Conservation (phyloP, 495 filamentous ascomycete genomes). For the Xylaria curta region DNA sequence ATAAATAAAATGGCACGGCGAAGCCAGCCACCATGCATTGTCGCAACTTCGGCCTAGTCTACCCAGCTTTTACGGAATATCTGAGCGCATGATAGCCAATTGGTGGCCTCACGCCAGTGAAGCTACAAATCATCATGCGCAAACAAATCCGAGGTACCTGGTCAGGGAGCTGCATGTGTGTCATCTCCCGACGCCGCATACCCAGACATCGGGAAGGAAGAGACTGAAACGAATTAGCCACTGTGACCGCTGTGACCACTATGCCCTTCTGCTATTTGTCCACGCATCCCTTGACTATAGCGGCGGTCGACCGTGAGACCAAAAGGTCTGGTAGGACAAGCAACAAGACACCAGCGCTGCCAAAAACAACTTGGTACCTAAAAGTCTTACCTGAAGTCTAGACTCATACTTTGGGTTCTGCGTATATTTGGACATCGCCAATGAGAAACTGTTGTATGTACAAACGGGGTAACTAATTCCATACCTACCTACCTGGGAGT, state of each 20-base stretch:
- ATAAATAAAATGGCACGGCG: conserved; percentile 13
- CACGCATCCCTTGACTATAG: conserved; percentile 4
- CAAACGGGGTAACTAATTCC: too few species aligned
- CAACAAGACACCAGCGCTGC: not conserved
- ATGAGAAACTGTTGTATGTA: conserved; percentile 5
- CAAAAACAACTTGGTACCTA: conserved; percentile 15
- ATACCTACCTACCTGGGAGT: not conserved
- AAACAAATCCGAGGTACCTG: not conserved
- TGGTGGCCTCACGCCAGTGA: conserved; percentile 21
- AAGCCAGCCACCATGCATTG: conserved; percentile 12
- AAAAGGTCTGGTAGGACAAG: not conserved
- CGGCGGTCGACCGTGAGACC: not conserved
- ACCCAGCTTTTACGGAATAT: not conserved
- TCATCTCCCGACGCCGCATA: conserved; percentile 15
- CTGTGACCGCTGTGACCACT: not conserved
- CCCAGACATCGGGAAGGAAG: conserved; percentile 15
- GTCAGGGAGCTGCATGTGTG: conserved; percentile 14
- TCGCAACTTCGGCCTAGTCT: conserved; percentile 15
- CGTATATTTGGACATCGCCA: not conserved
- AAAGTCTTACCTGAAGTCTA: not conserved
- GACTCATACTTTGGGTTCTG: not conserved
- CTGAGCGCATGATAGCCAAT: conserved; percentile 14
- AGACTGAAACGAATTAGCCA: conserved; percentile 8
- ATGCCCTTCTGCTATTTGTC: not conserved
- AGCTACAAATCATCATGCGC: conserved; percentile 19